phyloP scores from a whole-genome alignment of 129 eudicot genomes.

The Saposhnikovia divaricata region DNA sequence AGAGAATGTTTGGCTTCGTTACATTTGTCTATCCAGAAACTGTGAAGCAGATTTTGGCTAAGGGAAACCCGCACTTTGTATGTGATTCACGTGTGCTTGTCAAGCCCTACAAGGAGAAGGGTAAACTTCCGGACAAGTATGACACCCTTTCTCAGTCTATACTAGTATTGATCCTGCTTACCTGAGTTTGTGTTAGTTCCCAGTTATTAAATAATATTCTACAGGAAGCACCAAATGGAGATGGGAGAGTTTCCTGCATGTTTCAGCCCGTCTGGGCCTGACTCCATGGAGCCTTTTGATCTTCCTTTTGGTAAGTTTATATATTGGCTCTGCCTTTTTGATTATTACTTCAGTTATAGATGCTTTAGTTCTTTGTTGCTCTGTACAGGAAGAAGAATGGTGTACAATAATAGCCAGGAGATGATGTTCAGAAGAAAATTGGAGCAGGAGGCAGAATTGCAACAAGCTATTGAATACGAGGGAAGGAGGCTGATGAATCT shows the following conservation, averaged over 20 bases:
- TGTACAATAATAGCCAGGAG: neutral
- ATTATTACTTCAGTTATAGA: neutral
- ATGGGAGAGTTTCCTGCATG: conserved; percentile 8
- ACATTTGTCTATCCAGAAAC: conserved; percentile 59
- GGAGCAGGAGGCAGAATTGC: conserved; percentile 7
- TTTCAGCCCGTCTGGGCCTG: conserved; percentile 6
- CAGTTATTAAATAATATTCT: neutral
- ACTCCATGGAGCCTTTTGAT: conserved; percentile 8
- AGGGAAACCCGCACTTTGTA: conserved; percentile 74
- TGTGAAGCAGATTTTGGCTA: conserved; percentile 50
- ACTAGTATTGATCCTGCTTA: neutral
- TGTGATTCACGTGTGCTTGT: conserved; percentile 85
- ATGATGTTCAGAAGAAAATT: neutral
- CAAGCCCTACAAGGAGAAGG: conserved; percentile 73
- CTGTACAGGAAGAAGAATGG: neutral
- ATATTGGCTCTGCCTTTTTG: neutral
- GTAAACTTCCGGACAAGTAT: conserved; percentile 59
- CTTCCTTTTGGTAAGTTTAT: neutral
- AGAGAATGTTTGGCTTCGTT: conserved; percentile 85
- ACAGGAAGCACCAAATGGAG: conserved; percentile 8
- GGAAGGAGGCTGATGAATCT: conserved; percentile 12
- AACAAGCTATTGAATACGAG: conserved; percentile 6
- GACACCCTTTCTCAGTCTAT: neutral
- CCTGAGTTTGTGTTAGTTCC: neutral
- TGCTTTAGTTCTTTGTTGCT: neutral